Conservation (phyloP, 306 rosid species). For the Astragalus glycyphyllos region DNA sequence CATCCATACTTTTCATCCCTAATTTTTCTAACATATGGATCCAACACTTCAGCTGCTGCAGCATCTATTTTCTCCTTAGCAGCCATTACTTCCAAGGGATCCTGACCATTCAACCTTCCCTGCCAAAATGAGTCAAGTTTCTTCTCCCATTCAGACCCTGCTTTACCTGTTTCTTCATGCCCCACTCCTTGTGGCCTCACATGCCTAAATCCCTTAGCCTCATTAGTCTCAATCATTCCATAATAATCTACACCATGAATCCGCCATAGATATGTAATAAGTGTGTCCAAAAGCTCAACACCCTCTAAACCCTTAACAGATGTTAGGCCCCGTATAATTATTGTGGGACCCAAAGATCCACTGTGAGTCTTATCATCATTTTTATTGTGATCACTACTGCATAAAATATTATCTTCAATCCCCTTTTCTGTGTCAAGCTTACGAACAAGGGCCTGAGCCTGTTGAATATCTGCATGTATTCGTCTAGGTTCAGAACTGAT, state of each 20-base stretch:
- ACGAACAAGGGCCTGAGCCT: conserved; percentile 80
- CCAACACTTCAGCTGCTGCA: conserved; percentile 81
- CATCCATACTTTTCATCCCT: conserved; percentile 99
- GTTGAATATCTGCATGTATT: conserved; percentile 81
- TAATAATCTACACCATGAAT: conserved; percentile 95
- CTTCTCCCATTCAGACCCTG: conserved; percentile 89
- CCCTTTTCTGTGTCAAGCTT: conserved; percentile 93
- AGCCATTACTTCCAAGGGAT: conserved; percentile 92
- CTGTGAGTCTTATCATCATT: conserved; percentile 69
- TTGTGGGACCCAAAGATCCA: conserved; percentile 81
- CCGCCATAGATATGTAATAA: conserved; percentile 93
- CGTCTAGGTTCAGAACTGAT: conserved; percentile 83
- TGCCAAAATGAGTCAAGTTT: conserved; percentile 88
- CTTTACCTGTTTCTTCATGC: conserved; percentile 53
- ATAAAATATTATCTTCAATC: conserved; percentile 77
- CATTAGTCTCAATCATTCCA: conserved; percentile 88
- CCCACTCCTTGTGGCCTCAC: conserved; percentile 74
- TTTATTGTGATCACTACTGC: conserved; percentile 72
- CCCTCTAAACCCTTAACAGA: conserved; percentile 98
- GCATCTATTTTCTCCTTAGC: conserved; percentile 97
- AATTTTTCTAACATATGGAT: conserved; percentile 89
- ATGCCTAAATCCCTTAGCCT: conserved; percentile 90
- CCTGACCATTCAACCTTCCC: conserved; percentile 86
- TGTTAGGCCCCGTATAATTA: conserved; percentile 82
- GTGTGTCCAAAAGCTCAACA: conserved; percentile 86